Conservation (phyloP, 352 stramenopile species). For the Pythium monospermum region DNA sequence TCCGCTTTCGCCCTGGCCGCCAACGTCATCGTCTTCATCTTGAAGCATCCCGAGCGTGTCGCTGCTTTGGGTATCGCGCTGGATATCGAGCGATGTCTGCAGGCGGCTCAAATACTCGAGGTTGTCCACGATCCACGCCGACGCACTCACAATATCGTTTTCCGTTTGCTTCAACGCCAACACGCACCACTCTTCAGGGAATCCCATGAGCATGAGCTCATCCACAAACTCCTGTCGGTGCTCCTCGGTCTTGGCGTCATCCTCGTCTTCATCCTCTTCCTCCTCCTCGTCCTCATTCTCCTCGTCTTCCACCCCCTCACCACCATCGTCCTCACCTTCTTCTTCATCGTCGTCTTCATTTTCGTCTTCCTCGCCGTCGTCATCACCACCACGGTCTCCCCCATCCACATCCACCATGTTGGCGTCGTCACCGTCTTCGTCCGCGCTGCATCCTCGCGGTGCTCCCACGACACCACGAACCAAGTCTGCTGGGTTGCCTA, state of each 20-base stretch:
- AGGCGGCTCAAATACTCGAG: conserved; percentile 87
- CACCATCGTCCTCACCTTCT: conserved; percentile 10
- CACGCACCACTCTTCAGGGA: conserved; percentile 90
- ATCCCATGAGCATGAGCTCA: conserved; percentile 91
- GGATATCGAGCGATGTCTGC: conserved; percentile 70
- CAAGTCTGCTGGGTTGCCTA: no score
- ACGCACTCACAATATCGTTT: conserved; percentile 88
- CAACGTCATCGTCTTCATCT: conserved; percentile 65
- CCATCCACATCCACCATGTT: no score
- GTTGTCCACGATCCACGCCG: conserved; percentile 92
- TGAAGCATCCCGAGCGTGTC: conserved; percentile 32
- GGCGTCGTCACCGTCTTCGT: no score
- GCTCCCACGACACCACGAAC: no score
- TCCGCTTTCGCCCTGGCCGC: background rate
- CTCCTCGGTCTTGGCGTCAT: conserved; percentile 43
- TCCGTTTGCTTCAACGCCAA: conserved; percentile 88
- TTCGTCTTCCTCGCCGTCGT: background rate
- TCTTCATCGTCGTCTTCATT: background rate
- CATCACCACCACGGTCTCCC: background rate
- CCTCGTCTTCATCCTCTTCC: conserved; percentile 44
- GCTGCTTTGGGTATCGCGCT: conserved; percentile 31
- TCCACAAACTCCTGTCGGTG: conserved; percentile 77
- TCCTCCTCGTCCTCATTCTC: conserved; percentile 38
- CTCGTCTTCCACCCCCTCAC: conserved; percentile 19
- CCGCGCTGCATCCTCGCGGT: no score